Base-by-base conservation (phyloP, 768 basidiomycete genomes). In the Gymnopilus dilepis region DNA sequence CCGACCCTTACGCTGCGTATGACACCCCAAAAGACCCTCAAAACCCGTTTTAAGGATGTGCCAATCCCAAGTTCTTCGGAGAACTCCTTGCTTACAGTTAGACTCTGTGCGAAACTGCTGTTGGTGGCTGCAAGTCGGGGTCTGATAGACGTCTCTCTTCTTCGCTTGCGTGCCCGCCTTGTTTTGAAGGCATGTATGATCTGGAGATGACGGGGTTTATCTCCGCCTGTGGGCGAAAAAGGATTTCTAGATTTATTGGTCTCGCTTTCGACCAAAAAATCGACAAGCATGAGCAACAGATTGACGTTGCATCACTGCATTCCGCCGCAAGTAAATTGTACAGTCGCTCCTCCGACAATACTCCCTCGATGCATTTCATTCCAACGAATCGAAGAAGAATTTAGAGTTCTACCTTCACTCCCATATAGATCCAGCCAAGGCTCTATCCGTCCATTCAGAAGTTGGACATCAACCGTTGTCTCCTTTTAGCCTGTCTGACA, bases 31-130 rank as follows among this genome's bases (percentile, higher is more conserved):
- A 28, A 30, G 30, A 50, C 26, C 19, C 47, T 30, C 45, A 48
- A 8, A 24, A 26, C 11, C 26, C 45, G 30, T 15, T 24, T 11
- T 9, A 31, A 31, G 45, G 17, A 28, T 28, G 28, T 24, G 26
- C 45, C 8, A 28, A 28, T 37, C 3, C 24, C 47, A 30, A 31
- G 30, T 50, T 50, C 47, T 50, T 31, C 47, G 47, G 47, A 50
- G 28, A 50, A 50, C 26, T 50, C 47, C 47, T 40, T 54, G 52
- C 52, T 54, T 54, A 54, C 52, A 24, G 22, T 54, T 54, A 54
- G 38, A 15, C 52, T 54, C 24, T 54, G 34, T 54, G 34, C 34
- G 38, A 38, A 22, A 26, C 26, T 17, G 22, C 12, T n/a, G 9
- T 8, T 9, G 9, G 2, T 47, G 22, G 9, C 22, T 47, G 43